Evolutionary conservation across 2,329 filamentous ascomycete genomes (phyloP).

Genomic region (Fusarium ambrosium): DNA sequence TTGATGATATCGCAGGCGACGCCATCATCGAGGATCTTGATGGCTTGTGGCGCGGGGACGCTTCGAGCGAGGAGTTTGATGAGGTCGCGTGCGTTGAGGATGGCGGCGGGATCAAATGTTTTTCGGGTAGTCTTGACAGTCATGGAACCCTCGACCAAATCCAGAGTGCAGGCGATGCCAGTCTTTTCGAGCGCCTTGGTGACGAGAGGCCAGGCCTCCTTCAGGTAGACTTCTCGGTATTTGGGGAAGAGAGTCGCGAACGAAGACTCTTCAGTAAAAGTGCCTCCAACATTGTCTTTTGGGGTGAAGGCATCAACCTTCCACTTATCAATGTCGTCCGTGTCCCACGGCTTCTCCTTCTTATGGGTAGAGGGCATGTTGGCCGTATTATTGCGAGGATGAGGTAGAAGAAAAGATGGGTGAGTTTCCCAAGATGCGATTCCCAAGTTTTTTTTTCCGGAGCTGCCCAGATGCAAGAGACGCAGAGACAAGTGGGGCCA

Average conservation of each 20-base stretch:
- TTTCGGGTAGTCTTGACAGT: conserved; percentile 94
- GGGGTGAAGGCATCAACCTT: conserved; percentile 89
- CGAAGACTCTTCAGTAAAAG: conserved; percentile 92
- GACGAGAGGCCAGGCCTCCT: conserved; percentile 92
- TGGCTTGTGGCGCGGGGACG: conserved; percentile 91
- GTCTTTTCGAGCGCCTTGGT: conserved; percentile 88
- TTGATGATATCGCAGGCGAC: conserved; percentile 96
- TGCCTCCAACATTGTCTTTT: conserved; percentile 86
- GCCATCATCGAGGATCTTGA: conserved; percentile 94
- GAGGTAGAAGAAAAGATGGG: conserved; percentile 1
- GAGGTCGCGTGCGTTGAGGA: conserved; percentile 92
- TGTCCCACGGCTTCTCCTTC: conserved; percentile 93
- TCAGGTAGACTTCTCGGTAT: conserved; percentile 94
- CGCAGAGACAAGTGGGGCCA: conserved; percentile 33
- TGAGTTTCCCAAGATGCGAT: conserved; percentile 20
- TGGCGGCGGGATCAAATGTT: conserved; percentile 91
- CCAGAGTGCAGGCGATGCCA: conserved; percentile 91
- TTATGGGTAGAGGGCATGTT: conserved; percentile 90
- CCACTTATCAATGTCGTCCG: conserved; percentile 98
- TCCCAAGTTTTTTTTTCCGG: conserved; percentile 46
- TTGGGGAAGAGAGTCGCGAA: conserved; percentile 93
- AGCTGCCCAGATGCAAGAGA: conserved; percentile 16
- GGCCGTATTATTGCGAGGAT: background rate
- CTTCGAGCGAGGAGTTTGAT: conserved; percentile 93
- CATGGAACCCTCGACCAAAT: conserved; percentile 97